Evolutionary conservation across 2,329 filamentous ascomycete genomes (phyloP).

Genomic region (Alternaria tenuissima): DNA sequence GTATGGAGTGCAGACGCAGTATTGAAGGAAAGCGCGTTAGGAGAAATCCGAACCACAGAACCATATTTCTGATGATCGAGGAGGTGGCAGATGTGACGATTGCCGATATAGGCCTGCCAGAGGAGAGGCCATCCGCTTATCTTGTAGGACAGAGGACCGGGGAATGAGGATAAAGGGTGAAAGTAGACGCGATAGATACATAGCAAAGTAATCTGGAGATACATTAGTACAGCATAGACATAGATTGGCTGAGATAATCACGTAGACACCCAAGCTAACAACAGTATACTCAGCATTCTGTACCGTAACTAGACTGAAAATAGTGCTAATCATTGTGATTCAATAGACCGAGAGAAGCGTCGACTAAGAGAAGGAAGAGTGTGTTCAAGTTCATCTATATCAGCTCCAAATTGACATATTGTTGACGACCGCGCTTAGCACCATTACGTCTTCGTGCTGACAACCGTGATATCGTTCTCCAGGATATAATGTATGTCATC

Average conservation of each 20-base stretch:
- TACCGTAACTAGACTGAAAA: neutral
- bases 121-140: constrained; percentile 35
- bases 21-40: constrained; percentile 40
- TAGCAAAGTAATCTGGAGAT: constrained; percentile 13
- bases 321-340: neutral
- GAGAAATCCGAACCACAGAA: constrained; percentile 37
- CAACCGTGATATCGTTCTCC: neutral
- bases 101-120: constrained; percentile 37
- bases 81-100: constrained; percentile 37
- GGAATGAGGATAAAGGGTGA: constrained; percentile 38
- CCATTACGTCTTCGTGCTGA: neutral
- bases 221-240: neutral
- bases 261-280: neutral
- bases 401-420: neutral
- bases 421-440: neutral
- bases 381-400: neutral
- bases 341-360: neutral
- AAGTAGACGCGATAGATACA: constrained; percentile 34
- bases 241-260: neutral
- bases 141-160: constrained; percentile 36
- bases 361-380: neutral
- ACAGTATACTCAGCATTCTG: neutral
- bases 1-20: constrained; percentile 33
- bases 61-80: constrained; percentile 39
- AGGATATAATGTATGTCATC: neutral